Evolutionary conservation across 2,329 filamentous ascomycete genomes (phyloP).

Genomic region (Venturia asperata): DNA sequence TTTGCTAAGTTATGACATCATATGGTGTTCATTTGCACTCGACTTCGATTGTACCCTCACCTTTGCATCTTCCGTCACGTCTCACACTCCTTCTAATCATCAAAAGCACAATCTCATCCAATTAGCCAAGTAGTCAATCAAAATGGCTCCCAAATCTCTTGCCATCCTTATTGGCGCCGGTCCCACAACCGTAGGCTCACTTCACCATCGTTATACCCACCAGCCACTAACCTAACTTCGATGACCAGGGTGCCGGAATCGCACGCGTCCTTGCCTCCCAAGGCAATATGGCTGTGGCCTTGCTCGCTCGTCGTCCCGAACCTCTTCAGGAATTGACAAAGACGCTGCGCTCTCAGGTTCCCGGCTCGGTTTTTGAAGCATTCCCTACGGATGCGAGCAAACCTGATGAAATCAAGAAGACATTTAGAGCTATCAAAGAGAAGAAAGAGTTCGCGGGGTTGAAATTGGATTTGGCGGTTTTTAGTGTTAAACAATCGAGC

Average conservation of each 20-base stretch:
- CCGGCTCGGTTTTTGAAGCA: slow-evolving; percentile 42
- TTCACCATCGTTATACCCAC: neutral
- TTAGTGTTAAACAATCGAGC: slow-evolving; percentile 49
- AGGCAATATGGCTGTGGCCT: slow-evolving; percentile 50
- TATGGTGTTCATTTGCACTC: neutral
- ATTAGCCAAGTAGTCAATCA: neutral
- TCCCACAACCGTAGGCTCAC: slow-evolving; percentile 27
- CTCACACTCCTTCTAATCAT: neutral
- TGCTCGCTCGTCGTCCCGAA: slow-evolving; percentile 45
- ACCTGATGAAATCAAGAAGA: slow-evolving; percentile 39
- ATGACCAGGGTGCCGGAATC: slow-evolving; percentile 46
- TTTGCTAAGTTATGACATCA: neutral
- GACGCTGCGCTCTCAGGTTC: slow-evolving; percentile 37
- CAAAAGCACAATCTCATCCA: too few relatives aligned
- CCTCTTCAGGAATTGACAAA: slow-evolving; percentile 38
- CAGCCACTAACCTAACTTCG: neutral
- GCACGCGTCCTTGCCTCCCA: slow-evolving; percentile 47
- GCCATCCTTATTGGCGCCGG: slow-evolving; percentile 32
- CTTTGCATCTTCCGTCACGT: neutral
- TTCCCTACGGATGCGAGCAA: slow-evolving; percentile 46
- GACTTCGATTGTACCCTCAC: too few relatives aligned
- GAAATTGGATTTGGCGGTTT: slow-evolving; percentile 48
- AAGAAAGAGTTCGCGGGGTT: slow-evolving; percentile 44
- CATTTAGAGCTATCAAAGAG: slow-evolving; percentile 44
- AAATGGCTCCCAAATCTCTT: slow-evolving; percentile 28